These are phyloP conservation scores for Microstegium vimineum DNA, from an alignment of 176 grass and related monocot species.

Conservation along the genomic window DNA sequence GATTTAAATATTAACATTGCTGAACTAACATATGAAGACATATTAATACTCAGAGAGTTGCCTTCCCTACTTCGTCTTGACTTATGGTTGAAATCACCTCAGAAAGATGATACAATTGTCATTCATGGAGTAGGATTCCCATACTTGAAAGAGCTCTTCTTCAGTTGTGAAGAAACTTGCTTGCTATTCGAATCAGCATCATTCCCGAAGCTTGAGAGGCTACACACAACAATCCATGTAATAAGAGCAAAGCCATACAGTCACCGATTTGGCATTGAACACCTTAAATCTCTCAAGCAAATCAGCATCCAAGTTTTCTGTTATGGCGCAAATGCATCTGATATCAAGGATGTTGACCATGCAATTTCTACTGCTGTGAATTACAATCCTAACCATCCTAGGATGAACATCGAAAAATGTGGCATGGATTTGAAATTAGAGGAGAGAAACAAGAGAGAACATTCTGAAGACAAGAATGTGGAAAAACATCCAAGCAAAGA, in stretches of 20 bases:
- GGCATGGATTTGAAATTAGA: constrained; percentile 16
- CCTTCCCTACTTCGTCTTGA: constrained; percentile 13
- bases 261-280: constrained; percentile 17
- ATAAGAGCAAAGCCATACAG: constrained; percentile 5
- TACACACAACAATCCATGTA: constrained; percentile 19
- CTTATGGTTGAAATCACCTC: constrained; percentile 28
- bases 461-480: neutral
- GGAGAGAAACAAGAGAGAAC: constrained; percentile 12
- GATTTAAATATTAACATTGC: constrained; percentile 35
- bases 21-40: constrained; percentile 29
- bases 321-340: neutral
- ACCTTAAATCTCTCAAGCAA: constrained; percentile 30
- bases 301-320: constrained; percentile 19
- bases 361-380: constrained; percentile 7
- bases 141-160: constrained; percentile 19
- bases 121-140: constrained; percentile 14
- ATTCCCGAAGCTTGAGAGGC: constrained; percentile 14
- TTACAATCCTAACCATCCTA: constrained; percentile 21
- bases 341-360: constrained; percentile 8
- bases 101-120: constrained; percentile 4
- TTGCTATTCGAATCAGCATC: constrained; percentile 14
- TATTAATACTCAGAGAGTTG: constrained; percentile 20
- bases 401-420: constrained; percentile 7
- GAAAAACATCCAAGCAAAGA: neutral
- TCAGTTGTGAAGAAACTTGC: constrained; percentile 24